Evolutionary conservation across 2,329 filamentous ascomycete species (phyloP).

Genomic region (Clonostachys chloroleuca): DNA sequence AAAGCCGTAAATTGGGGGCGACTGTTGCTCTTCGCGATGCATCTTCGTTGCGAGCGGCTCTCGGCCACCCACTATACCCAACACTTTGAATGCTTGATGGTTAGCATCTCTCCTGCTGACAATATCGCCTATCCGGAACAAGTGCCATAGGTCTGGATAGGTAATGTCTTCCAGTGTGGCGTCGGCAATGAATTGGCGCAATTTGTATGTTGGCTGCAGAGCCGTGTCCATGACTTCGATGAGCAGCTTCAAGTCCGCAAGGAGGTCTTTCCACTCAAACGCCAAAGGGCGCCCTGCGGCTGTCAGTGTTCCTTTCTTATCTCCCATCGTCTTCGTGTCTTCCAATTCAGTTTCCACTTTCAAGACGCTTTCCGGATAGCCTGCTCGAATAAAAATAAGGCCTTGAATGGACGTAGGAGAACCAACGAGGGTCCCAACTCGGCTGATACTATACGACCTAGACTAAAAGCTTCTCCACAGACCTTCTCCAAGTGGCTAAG

Average conservation of each 20-base stretch:
- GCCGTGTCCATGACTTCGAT: conserved; percentile 8
- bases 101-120: background rate
- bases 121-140: conserved; percentile 4
- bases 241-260: conserved; percentile 3
- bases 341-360: background rate
- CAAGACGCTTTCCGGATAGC: conserved; percentile 1
- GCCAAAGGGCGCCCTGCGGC: background rate
- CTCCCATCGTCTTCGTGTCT: background rate
- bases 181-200: conserved; percentile 3
- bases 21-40: background rate
- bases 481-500: background rate
- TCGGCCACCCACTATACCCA: conserved; percentile 3
- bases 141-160: conserved; percentile 8
- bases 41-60: background rate
- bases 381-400: conserved; percentile 1
- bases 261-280: background rate
- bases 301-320: background rate
- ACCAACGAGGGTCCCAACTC: background rate
- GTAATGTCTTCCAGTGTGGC: conserved; percentile 4
- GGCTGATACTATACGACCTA: background rate
- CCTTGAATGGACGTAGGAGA: conserved; percentile 5
- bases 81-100: conserved; percentile 1
- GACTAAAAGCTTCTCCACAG: background rate
- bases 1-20: conserved; percentile 1
- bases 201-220: conserved; percentile 3